Percentiles rank a stretch among this genome's conserved stretches.
These are phyloP conservation scores for Trichosporon ovoides DNA, from an alignment of 1,284 basidiomycete genomes.

Conservation along the genomic window DNA sequence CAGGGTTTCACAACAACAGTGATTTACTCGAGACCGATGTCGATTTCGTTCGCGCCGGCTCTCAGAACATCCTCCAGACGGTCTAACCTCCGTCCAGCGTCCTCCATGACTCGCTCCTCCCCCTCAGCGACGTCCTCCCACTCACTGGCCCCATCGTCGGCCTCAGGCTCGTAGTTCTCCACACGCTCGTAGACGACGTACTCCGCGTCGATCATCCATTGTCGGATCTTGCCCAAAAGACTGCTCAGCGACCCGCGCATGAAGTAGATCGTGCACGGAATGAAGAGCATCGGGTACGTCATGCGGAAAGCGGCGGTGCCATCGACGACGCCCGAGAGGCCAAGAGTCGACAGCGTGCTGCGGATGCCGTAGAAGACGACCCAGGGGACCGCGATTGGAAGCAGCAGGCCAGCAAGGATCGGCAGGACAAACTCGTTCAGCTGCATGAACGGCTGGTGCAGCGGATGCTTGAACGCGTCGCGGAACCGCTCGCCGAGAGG, in stretches of 20 bases:
- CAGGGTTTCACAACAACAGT: constrained; percentile 5
- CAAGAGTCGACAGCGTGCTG: constrained; percentile 6
- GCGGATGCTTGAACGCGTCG: constrained; percentile 23
- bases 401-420: constrained; percentile 14
- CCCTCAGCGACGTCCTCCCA: constrained; percentile 1
- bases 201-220: constrained; percentile 43
- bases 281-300: constrained; percentile 19
- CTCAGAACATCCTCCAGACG: not conserved
- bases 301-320: constrained; percentile 19
- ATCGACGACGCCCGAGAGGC: constrained; percentile 10
- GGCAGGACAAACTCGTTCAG: constrained; percentile 23
- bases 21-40: not conserved
- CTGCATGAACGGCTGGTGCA: constrained; percentile 19
- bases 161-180: constrained; percentile 38
- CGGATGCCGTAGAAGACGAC: constrained; percentile 6
- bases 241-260: not conserved
- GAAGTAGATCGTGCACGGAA: not conserved
- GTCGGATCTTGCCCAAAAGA: constrained; percentile 16
- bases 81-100: not conserved
- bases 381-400: constrained; percentile 23
- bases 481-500: constrained; percentile 6
- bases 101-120: not conserved
- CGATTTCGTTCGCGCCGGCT: not conserved
- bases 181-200: constrained; percentile 44
- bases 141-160: constrained; percentile 4